phyloP scores from a whole-genome alignment of 116 monocot species.

The Papilionanthe hybrid region DNA sequence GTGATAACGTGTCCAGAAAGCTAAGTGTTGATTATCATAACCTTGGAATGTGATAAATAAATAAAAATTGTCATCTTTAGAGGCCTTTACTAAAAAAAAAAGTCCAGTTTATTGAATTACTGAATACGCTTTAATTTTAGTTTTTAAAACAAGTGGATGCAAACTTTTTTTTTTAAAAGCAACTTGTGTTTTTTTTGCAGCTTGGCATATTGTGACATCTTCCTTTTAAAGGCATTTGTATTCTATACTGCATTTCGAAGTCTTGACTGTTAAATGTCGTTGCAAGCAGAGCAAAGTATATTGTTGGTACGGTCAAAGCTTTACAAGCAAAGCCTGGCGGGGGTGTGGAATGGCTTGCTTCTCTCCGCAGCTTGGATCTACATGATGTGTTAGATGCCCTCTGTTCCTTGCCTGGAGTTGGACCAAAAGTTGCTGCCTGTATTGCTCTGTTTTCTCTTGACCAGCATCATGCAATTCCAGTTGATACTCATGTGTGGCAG shows the following conservation, averaged over 20 bases:
- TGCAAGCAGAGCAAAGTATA: conserved; percentile 76
- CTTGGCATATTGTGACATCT: not conserved
- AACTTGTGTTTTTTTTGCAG: not conserved
- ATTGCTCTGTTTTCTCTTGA: conserved; percentile 96
- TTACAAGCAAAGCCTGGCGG: conserved; percentile 80
- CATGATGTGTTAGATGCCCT: conserved; percentile 56
- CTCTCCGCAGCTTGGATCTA: conserved; percentile 69
- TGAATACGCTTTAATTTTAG: not conserved
- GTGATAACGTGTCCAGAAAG: not conserved
- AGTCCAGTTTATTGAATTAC: not conserved
- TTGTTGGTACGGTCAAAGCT: conserved; percentile 63
- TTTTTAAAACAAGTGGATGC: not conserved
- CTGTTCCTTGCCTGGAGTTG: conserved; percentile 92
- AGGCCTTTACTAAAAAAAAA: not conserved
- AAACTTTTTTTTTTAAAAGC: not conserved
- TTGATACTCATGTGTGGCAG: conserved; percentile 98
- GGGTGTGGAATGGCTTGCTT: conserved; percentile 77
- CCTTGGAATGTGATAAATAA: too few species aligned
- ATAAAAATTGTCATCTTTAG: not conserved
- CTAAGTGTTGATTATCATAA: not conserved
- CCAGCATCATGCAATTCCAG: conserved; percentile 95
- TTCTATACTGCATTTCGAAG: not conserved
- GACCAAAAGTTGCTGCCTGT: conserved; percentile 95
- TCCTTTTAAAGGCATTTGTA: not conserved
- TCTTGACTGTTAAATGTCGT: conserved; percentile 25